Evolutionary conservation across 164 flowering plant species (phyloP), one percentile per base, ranked within the genome.

Genomic region (Umbilicus rupestris): DNA sequence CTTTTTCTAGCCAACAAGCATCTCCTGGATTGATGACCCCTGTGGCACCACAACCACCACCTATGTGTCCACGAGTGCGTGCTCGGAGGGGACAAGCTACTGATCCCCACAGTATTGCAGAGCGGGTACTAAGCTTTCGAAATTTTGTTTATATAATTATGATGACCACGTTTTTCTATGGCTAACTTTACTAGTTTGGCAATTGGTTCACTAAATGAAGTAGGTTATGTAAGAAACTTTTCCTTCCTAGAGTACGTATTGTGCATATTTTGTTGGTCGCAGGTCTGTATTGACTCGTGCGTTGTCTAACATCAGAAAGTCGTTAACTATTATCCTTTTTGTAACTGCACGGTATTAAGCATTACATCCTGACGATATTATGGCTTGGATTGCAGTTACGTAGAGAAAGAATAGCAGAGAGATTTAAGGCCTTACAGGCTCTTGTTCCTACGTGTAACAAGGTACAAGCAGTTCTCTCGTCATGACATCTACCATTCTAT

Each of bases 61-160:
- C 66, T 19, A 65, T 70, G 22, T 70, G 81, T 28, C 81, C 81
- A 49, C 66, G 79, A 68, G 83, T 78, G 63, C 70, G 83, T 24
- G 81, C 83, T 37, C 70, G 81, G 19, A 67, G 83, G n/a, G 83
- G 83, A 28, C 83, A 78, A 64, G 81, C 83, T 66, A 80, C 81
- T 12, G 83, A 80, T 70, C 83, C 83, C 44, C 83, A 80, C 64
- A 80, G 83, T 63, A 78, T 80, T 42, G 83, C 83, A 60, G 83
- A 80, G 71, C 70, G 83, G 73, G 83, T 78, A 66, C 29, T 24
- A 24, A 24, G 29, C 14, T 20, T 17, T 10, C 22, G 17, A 11
- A 11, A 50, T 20, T 37, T 24, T 37, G 15, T 39, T n/a, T 65
- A n/a, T 55, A 8, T 37, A 39, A 19, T 47, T 4, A 39, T 7